Conservation (phyloP, 257 asterid species). For the Solanum tarijense region DNA sequence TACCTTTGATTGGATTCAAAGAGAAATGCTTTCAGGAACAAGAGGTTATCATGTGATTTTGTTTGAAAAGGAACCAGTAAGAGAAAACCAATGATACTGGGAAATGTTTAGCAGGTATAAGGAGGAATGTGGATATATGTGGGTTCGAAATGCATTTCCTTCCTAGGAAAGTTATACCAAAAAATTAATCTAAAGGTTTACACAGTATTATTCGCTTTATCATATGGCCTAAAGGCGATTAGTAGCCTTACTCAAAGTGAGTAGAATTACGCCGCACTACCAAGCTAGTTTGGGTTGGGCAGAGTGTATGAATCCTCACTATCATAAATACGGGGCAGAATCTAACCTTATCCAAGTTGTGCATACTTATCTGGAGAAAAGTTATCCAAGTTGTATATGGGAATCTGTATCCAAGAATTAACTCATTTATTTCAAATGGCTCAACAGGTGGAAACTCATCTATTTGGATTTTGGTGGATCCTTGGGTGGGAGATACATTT, state of each 20-base stretch:
- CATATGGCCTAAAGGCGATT: neutral
- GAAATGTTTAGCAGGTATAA: neutral
- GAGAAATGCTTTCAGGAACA: neutral
- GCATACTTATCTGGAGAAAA: neutral
- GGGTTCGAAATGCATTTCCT: neutral
- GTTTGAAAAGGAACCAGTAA: neutral
- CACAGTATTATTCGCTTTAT: neutral
- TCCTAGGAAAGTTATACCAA: neutral
- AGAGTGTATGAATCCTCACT: neutral
- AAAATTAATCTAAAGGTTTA: neutral
- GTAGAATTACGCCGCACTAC: neutral
- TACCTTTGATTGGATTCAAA: neutral
- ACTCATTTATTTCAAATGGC: neutral
- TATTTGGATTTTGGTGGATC: neutral
- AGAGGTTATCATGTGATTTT: neutral
- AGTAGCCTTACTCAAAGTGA: neutral
- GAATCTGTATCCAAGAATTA: neutral
- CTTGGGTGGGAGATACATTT: neutral
- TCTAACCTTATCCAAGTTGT: neutral
- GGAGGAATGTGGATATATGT: neutral
- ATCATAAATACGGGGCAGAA: neutral
- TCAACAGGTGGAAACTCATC: neutral
- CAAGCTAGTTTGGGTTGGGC: neutral
- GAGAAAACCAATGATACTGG: neutral
- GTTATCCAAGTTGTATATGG: neutral